Conservation (phyloP, 179 eudicot genomes). For the Spergularia azorica region DNA sequence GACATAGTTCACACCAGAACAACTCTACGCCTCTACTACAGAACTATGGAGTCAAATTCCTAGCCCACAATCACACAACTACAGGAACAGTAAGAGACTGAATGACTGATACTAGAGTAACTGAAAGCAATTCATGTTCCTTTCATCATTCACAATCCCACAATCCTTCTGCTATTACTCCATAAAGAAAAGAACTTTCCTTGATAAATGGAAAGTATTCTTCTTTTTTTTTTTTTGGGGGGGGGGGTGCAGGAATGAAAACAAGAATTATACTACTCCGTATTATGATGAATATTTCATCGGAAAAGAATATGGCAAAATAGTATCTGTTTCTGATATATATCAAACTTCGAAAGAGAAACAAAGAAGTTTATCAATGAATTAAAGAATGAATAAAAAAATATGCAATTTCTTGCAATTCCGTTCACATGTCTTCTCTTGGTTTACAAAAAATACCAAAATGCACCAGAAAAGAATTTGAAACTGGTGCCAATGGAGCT, state of each 20-base stretch:
- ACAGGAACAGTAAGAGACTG: too few relatives aligned
- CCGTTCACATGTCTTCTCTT: conserved; percentile 1
- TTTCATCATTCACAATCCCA: too few relatives aligned
- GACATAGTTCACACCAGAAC: background rate
- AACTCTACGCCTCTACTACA: background rate
- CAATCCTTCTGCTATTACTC: too few relatives aligned
- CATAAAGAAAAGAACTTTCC: too few relatives aligned
- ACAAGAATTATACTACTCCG: too few relatives aligned
- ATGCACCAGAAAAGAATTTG: conserved; percentile 5
- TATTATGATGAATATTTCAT: background rate
- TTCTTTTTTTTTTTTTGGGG: background rate
- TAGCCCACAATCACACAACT: background rate
- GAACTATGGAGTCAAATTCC: background rate
- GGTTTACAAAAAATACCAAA: background rate
- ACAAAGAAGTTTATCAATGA: background rate
- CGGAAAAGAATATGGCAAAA: background rate
- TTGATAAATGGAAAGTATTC: too few relatives aligned
- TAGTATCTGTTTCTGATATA: conserved; percentile 3
- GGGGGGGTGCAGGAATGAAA: background rate
- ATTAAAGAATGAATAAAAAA: conserved; percentile 9
- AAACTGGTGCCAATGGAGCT: conserved; percentile 13
- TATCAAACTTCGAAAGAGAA: conserved; percentile 7
- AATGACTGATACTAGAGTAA: too few relatives aligned
- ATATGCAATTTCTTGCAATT: background rate
- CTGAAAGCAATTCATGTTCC: too few relatives aligned